A percentile compares a stretch with the other conserved stretches of the same genome.
These are phyloP conservation scores for Macadamia integrifolia DNA, from an alignment of 164 flowering plant species.

Conservation along the genomic window DNA sequence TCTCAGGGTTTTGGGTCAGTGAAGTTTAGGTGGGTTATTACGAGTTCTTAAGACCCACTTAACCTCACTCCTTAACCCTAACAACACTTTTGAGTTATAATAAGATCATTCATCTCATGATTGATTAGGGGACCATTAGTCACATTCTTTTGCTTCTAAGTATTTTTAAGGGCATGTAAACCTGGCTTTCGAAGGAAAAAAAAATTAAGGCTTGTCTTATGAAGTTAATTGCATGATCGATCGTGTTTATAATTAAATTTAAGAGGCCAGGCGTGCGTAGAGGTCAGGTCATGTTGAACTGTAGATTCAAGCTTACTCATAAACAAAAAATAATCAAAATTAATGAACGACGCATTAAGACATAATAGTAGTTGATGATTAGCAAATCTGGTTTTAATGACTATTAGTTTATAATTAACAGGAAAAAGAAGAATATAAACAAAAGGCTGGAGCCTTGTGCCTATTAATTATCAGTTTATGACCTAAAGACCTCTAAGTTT, in stretches of 20 bases:
- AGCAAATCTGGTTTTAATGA: not conserved
- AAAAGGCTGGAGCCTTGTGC: not conserved
- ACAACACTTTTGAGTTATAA: not conserved
- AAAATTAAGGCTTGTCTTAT: not conserved
- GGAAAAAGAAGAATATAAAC: not conserved
- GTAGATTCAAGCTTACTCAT: not conserved
- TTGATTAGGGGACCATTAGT: not conserved
- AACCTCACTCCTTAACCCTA: too few relatives aligned
- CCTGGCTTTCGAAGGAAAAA: too few relatives aligned
- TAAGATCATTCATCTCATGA: conserved; percentile 1
- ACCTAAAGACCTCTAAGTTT: conserved; percentile 2
- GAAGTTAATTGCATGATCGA: not conserved
- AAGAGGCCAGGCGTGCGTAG: too few relatives aligned
- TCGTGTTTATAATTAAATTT: too few relatives aligned
- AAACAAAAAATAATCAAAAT: not conserved
- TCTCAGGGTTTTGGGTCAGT: not conserved
- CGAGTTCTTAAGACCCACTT: not conserved
- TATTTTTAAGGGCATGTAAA: too few relatives aligned
- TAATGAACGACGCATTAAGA: not conserved
- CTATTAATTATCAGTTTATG: not conserved
- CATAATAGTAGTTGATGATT: not conserved
- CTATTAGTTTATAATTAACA: not conserved
- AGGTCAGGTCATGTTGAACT: too few relatives aligned
- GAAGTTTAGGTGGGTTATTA: not conserved
- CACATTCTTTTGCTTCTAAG: too few relatives aligned